These are phyloP conservation scores for Fraxinus americana DNA, from an alignment of 257 asterid genomes.

Conservation along the genomic window DNA sequence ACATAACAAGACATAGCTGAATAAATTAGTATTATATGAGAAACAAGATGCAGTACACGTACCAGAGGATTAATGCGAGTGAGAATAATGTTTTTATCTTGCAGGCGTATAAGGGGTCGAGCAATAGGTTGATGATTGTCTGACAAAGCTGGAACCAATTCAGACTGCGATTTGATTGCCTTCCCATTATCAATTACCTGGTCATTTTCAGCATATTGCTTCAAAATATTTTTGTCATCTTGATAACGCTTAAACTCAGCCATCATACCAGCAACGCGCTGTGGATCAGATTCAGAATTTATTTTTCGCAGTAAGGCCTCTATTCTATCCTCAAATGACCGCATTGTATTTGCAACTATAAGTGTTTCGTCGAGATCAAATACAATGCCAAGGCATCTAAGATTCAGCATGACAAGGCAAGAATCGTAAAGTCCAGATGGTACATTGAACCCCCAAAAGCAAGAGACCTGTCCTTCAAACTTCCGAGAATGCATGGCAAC, in stretches of 20 bases:
- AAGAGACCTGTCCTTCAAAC: conserved; percentile 59
- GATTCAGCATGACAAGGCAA: conserved; percentile 89
- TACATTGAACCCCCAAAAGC: conserved; percentile 91
- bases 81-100: conserved; percentile 83
- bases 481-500: conserved; percentile 92
- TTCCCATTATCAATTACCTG: conserved; percentile 87
- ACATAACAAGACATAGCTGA: background rate
- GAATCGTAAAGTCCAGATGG: conserved; percentile 72
- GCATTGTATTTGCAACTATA: conserved; percentile 92
- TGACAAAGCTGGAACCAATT: conserved; percentile 83
- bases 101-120: conserved; percentile 88
- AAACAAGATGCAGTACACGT: conserved; percentile 26
- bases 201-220: conserved; percentile 95
- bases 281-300: conserved; percentile 75
- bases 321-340: conserved; percentile 93
- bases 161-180: conserved; percentile 79
- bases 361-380: conserved; percentile 99
- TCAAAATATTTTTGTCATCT: conserved; percentile 80
- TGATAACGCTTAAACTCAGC: conserved; percentile 91
- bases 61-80: conserved; percentile 94
- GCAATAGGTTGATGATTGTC: conserved; percentile 78
- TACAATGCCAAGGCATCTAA: conserved; percentile 93
- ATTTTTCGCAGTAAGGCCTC: conserved; percentile 83
- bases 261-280: conserved; percentile 71
- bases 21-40: background rate